These are phyloP conservation scores for Eragrostis nindensis DNA, from an alignment of 176 grass and related monocot species.

Conservation along the genomic window DNA sequence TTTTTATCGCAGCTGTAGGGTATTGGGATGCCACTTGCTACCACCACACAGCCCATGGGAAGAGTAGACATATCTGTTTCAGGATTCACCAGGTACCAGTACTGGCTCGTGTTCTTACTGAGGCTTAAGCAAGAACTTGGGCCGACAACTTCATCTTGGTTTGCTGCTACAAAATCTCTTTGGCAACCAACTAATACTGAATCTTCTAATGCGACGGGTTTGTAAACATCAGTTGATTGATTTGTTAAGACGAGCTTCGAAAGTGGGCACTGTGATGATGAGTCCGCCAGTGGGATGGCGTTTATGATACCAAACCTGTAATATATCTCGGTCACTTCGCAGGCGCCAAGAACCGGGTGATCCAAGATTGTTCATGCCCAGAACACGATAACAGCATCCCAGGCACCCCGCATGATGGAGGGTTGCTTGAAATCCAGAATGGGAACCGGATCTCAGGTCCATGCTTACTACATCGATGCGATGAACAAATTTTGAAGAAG, in stretches of 20 bases:
- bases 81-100: constrained; percentile 13
- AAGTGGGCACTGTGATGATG: constrained; percentile 43
- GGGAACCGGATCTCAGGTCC: constrained; percentile 57
- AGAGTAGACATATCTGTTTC: constrained; percentile 25
- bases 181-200: constrained; percentile 41
- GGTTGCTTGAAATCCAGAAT: constrained; percentile 5
- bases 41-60: constrained; percentile 39
- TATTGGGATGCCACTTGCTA: constrained; percentile 5
- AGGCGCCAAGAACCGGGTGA: constrained; percentile 42
- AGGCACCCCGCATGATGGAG: constrained; percentile 13
- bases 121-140: constrained; percentile 37
- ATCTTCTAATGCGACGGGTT: too few relatives aligned
- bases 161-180: neutral
- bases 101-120: constrained; percentile 7
- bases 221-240: constrained; percentile 39
- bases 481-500: constrained; percentile 39
- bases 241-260: constrained; percentile 33
- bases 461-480: constrained; percentile 30
- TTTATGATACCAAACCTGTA: constrained; percentile 19
- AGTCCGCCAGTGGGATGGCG: neutral
- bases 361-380: constrained; percentile 39
- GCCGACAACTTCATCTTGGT: neutral
- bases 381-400: constrained; percentile 63
- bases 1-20: neutral
- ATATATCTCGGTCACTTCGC: constrained; percentile 43